These are phyloP conservation scores for Sutorius eximius DNA, from an alignment of 1,284 basidiomycete genomes.

Conservation along the genomic window DNA sequence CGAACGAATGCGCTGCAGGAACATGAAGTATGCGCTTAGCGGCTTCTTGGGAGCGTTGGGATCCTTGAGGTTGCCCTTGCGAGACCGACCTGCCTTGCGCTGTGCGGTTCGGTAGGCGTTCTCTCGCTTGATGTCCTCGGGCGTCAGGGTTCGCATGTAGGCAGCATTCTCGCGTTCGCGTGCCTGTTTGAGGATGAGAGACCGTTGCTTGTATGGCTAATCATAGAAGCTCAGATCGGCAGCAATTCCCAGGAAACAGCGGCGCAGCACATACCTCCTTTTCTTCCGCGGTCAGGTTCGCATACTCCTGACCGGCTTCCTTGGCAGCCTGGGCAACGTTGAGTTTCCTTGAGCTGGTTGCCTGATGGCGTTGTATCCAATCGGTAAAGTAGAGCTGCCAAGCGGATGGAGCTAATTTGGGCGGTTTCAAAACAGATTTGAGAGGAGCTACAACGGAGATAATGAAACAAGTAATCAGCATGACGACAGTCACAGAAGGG, in stretches of 20 bases:
- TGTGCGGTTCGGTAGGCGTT: constrained; percentile 90
- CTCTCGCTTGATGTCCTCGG: constrained; percentile 93
- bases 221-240: constrained; percentile 29
- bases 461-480: constrained; percentile 23
- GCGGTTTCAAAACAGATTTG: constrained; percentile 77
- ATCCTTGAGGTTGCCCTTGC: constrained; percentile 95
- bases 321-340: constrained; percentile 96
- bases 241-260: constrained; percentile 31
- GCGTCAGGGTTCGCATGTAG: constrained; percentile 89
- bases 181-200: constrained; percentile 80
- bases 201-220: constrained; percentile 81
- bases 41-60: constrained; percentile 97
- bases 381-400: constrained; percentile 98
- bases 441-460: constrained; percentile 45
- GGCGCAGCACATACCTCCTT: constrained; percentile 64
- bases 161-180: constrained; percentile 79
- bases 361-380: constrained; percentile 90
- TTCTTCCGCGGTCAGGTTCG: constrained; percentile 72
- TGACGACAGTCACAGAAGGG: constrained; percentile 29
- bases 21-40: constrained; percentile 93
- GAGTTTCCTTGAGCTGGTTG: constrained; percentile 74
- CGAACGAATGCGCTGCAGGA: constrained; percentile 83
- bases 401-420: constrained; percentile 90
- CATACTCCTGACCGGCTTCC: constrained; percentile 91
- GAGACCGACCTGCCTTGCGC: constrained; percentile 89